Percentiles rank a stretch among this genome's conserved stretches.
Evolutionary conservation across 768 basidiomycete genomes (phyloP).

Genomic region (Cubamyces sp.): DNA sequence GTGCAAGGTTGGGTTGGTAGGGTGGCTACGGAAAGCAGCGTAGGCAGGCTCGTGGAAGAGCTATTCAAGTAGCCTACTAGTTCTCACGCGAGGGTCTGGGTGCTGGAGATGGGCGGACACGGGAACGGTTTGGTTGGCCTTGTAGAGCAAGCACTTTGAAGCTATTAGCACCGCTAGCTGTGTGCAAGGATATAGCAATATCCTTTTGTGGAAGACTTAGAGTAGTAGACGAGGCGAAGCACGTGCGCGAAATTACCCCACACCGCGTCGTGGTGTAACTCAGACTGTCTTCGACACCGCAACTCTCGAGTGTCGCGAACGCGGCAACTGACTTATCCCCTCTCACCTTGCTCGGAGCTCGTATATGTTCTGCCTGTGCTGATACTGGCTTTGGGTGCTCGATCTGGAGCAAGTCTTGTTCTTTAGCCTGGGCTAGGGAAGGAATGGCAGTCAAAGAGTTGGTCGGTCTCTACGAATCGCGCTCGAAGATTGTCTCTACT

Average conservation of each 20-base stretch:
- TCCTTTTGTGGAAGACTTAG: slow-evolving; percentile 6
- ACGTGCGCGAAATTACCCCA: slow-evolving; percentile 13
- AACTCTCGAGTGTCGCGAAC: background rate
- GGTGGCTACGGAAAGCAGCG: slow-evolving; percentile 22
- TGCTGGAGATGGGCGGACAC: too few species aligned
- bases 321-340: background rate
- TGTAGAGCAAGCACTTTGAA: too few species aligned
- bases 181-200: background rate
- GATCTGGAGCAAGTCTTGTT: background rate
- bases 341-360: background rate
- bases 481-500: slow-evolving; percentile 2
- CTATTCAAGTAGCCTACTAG: slow-evolving; percentile 6
- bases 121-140: too few species aligned
- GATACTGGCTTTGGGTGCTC: background rate
- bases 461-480: slow-evolving; percentile 34
- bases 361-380: background rate
- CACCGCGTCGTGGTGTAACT: slow-evolving; percentile 19
- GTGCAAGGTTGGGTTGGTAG: slow-evolving; percentile 11
- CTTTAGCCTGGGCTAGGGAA: background rate
- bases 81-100: too few species aligned
- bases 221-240: background rate
- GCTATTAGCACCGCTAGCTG: too few species aligned
- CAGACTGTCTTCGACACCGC: background rate
- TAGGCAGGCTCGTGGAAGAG: slow-evolving; percentile 26
- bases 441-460: slow-evolving; percentile 38